A percentile compares a stretch with the other conserved stretches of the same genome.
Conservation (phyloP, 148 eudicot species). For the Heliosperma pusillum region DNA sequence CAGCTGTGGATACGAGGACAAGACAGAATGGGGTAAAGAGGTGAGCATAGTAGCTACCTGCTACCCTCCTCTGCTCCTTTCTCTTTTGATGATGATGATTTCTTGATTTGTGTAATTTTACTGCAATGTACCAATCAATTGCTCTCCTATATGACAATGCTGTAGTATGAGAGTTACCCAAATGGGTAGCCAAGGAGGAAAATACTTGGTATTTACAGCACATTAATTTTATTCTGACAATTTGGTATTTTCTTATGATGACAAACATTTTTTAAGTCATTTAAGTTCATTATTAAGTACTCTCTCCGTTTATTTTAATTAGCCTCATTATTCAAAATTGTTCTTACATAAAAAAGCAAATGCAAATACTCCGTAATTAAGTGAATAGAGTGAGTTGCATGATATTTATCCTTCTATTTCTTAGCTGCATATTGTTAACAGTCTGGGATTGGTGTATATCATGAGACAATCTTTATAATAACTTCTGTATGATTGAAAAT, state of each 20-base stretch:
- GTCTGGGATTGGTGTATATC: not conserved
- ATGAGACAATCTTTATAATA: not conserved
- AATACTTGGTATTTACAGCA: not conserved
- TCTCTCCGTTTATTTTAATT: not conserved
- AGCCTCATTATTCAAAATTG: not conserved
- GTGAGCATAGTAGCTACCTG: slow-evolving; percentile 29
- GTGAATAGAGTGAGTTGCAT: not conserved
- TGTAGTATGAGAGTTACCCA: not conserved
- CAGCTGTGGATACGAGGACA: slow-evolving; percentile 95
- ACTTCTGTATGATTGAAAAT: not conserved
- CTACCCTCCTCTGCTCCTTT: not conserved
- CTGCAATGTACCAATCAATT: not conserved
- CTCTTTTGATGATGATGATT: not conserved
- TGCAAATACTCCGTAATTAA: too few species aligned
- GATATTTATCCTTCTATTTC: too few species aligned
- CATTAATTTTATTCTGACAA: not conserved
- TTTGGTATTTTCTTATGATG: not conserved
- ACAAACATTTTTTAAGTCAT: not conserved
- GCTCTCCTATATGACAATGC: not conserved
- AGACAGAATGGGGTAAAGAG: slow-evolving; percentile 99
- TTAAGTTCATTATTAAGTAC: not conserved
- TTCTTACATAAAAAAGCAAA: not conserved
- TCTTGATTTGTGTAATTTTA: not conserved
- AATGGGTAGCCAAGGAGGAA: not conserved
- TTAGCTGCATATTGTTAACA: not conserved